Base-by-base conservation (phyloP, 176 grass and related monocot species). In the Aegilops sharonensis region DNA sequence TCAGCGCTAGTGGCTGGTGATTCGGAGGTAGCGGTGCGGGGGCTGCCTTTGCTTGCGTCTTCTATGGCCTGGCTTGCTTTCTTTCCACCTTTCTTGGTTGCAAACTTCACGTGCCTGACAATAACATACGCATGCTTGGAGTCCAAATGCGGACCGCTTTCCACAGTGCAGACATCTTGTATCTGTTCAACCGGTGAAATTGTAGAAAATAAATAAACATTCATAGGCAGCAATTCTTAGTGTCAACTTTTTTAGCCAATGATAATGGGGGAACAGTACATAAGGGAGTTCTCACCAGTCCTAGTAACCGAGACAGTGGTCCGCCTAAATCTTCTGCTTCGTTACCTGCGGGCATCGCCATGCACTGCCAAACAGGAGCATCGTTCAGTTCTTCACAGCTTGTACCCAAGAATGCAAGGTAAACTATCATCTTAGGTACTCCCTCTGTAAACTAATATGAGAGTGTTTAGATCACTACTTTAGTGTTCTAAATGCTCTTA, bases 91-190 rank as follows among this genome's bases (percentile, higher is more conserved):
- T 90, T 90, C 78, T 64, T 90, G 76, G 83, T 64, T 10, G 79
- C 88, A 90, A 78, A 90, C 64, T 90, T 90, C 88, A 82, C 72
- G 39, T 92, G 87, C 84, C 84, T 87, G 20, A 92, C 91, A 85
- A 93, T 90, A 37, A 90, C 82, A 78, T 94, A 91, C 9, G 89
- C 89, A 67, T 91, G 89, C 57, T 78, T 89, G 1, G 84, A 72
- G 73, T 89, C 92, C 35, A 94, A 80, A 81, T 94, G 83, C 0
- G 92, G 92, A 50, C 92, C 92, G 78, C 89, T 94, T 94, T 94
- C 89, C 11, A 94, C 87, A 21, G 85, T 81, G 47, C 87, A 81
- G 40, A 87, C 81, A 61, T 91, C 89, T 87, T 91, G 52, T 75
- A 90, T 87, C 92, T 94, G 87, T 91, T 86, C 50, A 72, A 83